Evolutionary conservation across 2,329 filamentous ascomycete species (phyloP).

Genomic region (Cladophialophora carrionii): DNA sequence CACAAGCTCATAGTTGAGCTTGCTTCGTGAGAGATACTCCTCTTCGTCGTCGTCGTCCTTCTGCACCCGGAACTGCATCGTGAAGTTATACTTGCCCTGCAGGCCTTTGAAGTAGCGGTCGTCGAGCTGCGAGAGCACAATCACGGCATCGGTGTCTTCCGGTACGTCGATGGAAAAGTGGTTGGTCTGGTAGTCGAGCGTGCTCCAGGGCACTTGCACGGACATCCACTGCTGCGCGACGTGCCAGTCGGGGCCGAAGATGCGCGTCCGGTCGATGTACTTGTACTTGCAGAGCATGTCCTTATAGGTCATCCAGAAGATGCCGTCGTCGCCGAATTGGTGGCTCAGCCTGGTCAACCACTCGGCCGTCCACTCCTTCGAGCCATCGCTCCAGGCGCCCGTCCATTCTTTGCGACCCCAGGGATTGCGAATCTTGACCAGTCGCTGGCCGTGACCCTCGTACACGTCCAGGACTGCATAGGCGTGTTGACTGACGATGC

Average conservation of each 20-base stretch:
- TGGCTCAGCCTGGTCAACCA: constrained; percentile 74
- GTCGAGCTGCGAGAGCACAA: constrained; percentile 64
- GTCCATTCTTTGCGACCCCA: constrained; percentile 84
- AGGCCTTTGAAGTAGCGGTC: constrained; percentile 63
- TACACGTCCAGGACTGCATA: constrained; percentile 63
- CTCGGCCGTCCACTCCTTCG: constrained; percentile 80
- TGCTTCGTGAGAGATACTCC: constrained; percentile 62
- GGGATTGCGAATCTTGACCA: constrained; percentile 68
- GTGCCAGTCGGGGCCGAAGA: constrained; percentile 65
- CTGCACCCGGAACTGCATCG: constrained; percentile 63
- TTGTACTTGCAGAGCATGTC: constrained; percentile 64
- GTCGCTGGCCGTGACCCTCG: constrained; percentile 64
- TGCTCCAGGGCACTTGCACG: constrained; percentile 63
- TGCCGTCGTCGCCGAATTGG: constrained; percentile 74
- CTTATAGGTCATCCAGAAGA: constrained; percentile 65
- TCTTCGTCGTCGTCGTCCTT: constrained; percentile 57
- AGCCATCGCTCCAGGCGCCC: constrained; percentile 80
- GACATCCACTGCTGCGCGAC: constrained; percentile 66
- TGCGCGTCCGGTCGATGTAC: constrained; percentile 63
- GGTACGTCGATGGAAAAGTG: constrained; percentile 61
- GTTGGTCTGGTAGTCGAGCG: constrained; percentile 61
- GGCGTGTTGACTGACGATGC: constrained; percentile 56
- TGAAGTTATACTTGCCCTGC: constrained; percentile 61
- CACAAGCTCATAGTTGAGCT: constrained; percentile 63
- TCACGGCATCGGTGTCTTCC: constrained; percentile 58